These are phyloP conservation scores for Diaporthe citrichinensis DNA, from an alignment of 2,329 filamentous ascomycete genomes.

Conservation along the genomic window DNA sequence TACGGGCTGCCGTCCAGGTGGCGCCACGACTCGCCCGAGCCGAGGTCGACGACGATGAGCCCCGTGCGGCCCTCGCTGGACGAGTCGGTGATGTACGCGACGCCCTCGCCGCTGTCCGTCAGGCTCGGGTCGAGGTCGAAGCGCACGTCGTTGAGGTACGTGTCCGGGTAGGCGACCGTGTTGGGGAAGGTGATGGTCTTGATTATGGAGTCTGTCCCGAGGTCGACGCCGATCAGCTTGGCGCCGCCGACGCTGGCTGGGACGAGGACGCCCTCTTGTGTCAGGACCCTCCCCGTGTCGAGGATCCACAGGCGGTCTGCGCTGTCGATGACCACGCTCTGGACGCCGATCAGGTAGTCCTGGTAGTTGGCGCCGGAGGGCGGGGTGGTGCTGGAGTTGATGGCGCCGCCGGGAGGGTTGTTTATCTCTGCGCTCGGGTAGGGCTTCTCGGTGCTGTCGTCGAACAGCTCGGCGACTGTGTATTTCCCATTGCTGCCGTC, in stretches of 20 bases:
- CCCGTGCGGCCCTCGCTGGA: conserved; percentile 63
- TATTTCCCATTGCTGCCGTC: conserved; percentile 52
- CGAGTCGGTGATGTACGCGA: conserved; percentile 68
- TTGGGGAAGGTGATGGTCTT: conserved; percentile 64
- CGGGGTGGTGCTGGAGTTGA: conserved; percentile 64
- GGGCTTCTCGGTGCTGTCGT: conserved; percentile 44
- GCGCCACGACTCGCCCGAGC: conserved; percentile 62
- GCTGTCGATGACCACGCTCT: conserved; percentile 66
- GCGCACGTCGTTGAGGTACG: conserved; percentile 67
- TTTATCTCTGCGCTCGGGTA: conserved; percentile 55
- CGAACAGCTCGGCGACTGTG: conserved; percentile 56
- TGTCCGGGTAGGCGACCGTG: conserved; percentile 60
- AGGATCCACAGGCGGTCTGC: conserved; percentile 66
- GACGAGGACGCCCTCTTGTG: conserved; percentile 56
- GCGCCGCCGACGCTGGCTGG: conserved; percentile 61
- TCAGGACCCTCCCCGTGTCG: conserved; percentile 60
- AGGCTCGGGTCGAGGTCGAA: conserved; percentile 62
- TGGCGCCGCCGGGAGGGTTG: conserved; percentile 59
- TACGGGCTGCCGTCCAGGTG: conserved; percentile 59
- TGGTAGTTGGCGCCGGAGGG: conserved; percentile 59
- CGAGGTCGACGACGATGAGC: conserved; percentile 64
- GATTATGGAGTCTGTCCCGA: conserved; percentile 60
- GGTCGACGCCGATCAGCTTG: conserved; percentile 64
- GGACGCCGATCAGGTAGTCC: conserved; percentile 65
- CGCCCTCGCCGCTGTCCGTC: conserved; percentile 57